Percentiles rank a stretch among this genome's conserved stretches.
Evolutionary conservation across 2,329 filamentous ascomycete species (phyloP).

Genomic region (Ascochyta clinopodiicola): DNA sequence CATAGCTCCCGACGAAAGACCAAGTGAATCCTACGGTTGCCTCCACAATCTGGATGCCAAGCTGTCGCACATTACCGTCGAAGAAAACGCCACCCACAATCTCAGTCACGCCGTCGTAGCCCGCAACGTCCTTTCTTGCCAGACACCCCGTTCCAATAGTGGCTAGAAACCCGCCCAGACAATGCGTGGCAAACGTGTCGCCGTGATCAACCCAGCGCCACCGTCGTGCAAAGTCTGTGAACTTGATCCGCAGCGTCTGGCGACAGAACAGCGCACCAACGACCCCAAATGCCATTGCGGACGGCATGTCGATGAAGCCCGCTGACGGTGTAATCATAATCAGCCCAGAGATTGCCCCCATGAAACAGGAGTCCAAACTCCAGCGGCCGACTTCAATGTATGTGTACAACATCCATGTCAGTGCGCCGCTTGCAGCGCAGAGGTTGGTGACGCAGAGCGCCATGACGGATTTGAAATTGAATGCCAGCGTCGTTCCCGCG

Average conservation of each 20-base stretch:
- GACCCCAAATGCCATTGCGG: conserved; percentile 58
- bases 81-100: conserved; percentile 61
- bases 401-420: conserved; percentile 57
- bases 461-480: conserved; percentile 60
- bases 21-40: conserved; percentile 59
- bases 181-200: conserved; percentile 63
- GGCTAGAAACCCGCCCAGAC: conserved; percentile 58
- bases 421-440: conserved; percentile 55
- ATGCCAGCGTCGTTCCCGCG: conserved; percentile 56
- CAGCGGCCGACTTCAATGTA: conserved; percentile 53
- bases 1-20: conserved; percentile 58
- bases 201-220: conserved; percentile 63
- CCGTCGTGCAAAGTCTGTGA: conserved; percentile 55
- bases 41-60: conserved; percentile 60
- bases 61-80: conserved; percentile 59
- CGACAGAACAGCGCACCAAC: conserved; percentile 56
- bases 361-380: conserved; percentile 59
- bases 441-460: conserved; percentile 59
- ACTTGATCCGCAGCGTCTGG: conserved; percentile 62
- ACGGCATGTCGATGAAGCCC: conserved; percentile 58
- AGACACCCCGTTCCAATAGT: conserved; percentile 61
- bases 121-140: conserved; percentile 59
- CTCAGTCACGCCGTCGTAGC: conserved; percentile 59
- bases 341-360: conserved; percentile 60
- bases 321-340: conserved; percentile 61